Conservation (phyloP, 1,284 basidiomycete genomes). For the Malassezia caprae region DNA sequence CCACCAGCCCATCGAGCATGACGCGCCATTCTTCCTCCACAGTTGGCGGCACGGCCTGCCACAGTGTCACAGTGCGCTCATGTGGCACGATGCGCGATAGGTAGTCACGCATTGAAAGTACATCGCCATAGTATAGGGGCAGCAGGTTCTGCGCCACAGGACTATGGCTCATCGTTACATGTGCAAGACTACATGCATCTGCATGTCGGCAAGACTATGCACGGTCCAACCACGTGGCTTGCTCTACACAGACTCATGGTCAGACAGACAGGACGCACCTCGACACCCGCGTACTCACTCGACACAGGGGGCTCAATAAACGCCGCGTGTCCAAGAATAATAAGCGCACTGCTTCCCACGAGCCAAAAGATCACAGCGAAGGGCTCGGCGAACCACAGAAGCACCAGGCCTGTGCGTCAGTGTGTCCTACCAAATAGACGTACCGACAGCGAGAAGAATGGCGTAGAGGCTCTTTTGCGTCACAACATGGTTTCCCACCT, state of each 20-base stretch:
- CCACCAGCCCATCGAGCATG: background rate
- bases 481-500: slow-evolving; percentile 65
- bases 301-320: slow-evolving; percentile 78
- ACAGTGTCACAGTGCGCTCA: background rate
- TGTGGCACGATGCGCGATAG: background rate
- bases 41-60: background rate
- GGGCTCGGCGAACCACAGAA: slow-evolving; percentile 41
- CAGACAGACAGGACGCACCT: slow-evolving; percentile 37
- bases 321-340: slow-evolving; percentile 64
- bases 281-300: slow-evolving; percentile 71
- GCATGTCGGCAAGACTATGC: background rate
- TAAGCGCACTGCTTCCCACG: slow-evolving; percentile 46
- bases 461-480: slow-evolving; percentile 64
- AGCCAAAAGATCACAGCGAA: slow-evolving; percentile 49
- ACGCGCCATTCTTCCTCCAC: background rate
- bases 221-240: slow-evolving; percentile 2
- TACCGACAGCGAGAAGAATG: slow-evolving; percentile 50
- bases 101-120: background rate
- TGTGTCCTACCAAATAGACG: background rate
- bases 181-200: background rate
- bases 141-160: background rate
- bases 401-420: slow-evolving; percentile 24
- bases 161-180: background rate
- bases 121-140: background rate
- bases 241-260: background rate